These are phyloP conservation scores for Aspergillus unguis DNA, from an alignment of 2,329 filamentous ascomycete genomes.

Conservation along the genomic window DNA sequence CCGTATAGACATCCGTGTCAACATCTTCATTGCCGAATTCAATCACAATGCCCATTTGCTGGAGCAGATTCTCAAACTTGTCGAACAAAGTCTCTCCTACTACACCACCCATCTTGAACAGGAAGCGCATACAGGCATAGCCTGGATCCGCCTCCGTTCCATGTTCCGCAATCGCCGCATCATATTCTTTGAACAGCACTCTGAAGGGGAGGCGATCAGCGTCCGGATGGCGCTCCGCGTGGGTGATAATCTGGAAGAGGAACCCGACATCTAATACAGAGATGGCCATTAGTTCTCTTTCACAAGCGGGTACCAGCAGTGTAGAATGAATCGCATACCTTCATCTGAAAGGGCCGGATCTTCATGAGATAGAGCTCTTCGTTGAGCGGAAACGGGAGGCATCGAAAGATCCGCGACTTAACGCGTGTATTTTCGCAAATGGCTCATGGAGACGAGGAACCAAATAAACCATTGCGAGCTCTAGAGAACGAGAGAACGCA, in stretches of 20 bases:
- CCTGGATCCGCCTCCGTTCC: slow-evolving; percentile 70
- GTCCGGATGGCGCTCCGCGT: slow-evolving; percentile 65
- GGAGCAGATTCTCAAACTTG: slow-evolving; percentile 67
- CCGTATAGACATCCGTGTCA: slow-evolving; percentile 31
- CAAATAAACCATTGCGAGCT: slow-evolving; percentile 40
- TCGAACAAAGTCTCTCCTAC: slow-evolving; percentile 60
- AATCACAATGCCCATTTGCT: slow-evolving; percentile 67
- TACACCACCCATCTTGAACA: slow-evolving; percentile 69
- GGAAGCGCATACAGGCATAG: slow-evolving; percentile 69
- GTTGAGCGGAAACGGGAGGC: slow-evolving; percentile 47
- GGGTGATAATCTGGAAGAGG: slow-evolving; percentile 71
- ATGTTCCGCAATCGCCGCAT: slow-evolving; percentile 67
- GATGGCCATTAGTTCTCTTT: background rate
- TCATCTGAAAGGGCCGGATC: slow-evolving; percentile 56
- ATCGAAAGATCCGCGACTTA: slow-evolving; percentile 49
- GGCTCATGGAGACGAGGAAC: slow-evolving; percentile 41
- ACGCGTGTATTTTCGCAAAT: slow-evolving; percentile 42
- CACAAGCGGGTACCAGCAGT: background rate
- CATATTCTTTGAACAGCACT: slow-evolving; percentile 78
- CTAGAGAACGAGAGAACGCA: slow-evolving; percentile 8
- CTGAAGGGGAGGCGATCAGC: slow-evolving; percentile 66
- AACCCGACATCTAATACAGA: slow-evolving; percentile 65
- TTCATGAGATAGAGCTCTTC: slow-evolving; percentile 41
- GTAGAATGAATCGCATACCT: slow-evolving; percentile 42
- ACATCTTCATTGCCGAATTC: slow-evolving; percentile 54